Evolutionary conservation across 768 basidiomycete species (phyloP).

Genomic region (Tephrocybe sp.): DNA sequence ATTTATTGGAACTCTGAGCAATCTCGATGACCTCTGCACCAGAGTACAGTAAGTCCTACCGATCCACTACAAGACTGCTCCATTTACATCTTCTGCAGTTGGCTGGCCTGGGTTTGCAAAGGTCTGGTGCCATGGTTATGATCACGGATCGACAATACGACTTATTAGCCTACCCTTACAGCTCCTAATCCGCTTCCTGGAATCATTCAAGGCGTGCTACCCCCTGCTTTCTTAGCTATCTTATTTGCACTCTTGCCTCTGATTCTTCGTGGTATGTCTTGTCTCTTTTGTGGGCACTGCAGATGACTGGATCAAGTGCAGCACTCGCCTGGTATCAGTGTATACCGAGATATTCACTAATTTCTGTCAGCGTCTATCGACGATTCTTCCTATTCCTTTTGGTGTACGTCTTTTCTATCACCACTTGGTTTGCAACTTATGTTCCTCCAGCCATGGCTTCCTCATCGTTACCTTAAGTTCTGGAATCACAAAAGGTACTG

Average conservation of each 20-base stretch:
- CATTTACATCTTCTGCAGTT: slow-evolving; percentile 27
- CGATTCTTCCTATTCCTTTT: slow-evolving; percentile 70
- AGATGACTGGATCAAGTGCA: slow-evolving; percentile 39
- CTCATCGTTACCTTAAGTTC: slow-evolving; percentile 65
- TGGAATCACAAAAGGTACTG: slow-evolving; percentile 45
- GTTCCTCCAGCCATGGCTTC: slow-evolving; percentile 56
- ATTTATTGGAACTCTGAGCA: slow-evolving; percentile 65
- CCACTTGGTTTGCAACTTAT: background rate
- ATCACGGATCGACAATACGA: background rate
- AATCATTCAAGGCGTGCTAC: slow-evolving; percentile 64
- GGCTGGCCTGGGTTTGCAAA: slow-evolving; percentile 58
- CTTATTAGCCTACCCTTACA: slow-evolving; percentile 11
- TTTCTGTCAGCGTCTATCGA: slow-evolving; percentile 70
- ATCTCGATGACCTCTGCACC: slow-evolving; percentile 49
- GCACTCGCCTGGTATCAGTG: slow-evolving; percentile 68
- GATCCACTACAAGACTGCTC: background rate
- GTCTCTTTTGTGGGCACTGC: background rate
- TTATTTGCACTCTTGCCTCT: slow-evolving; percentile 59
- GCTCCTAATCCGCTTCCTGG: slow-evolving; percentile 40
- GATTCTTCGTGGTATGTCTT: background rate
- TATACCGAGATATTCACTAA: slow-evolving; percentile 61
- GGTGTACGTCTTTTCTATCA: slow-evolving; percentile 32
- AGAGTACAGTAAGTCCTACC: slow-evolving; percentile 37
- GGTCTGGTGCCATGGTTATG: slow-evolving; percentile 20
- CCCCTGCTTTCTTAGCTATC: slow-evolving; percentile 59